Evolutionary conservation across 2,329 filamentous ascomycete species (phyloP), one percentile per base, ranked within the genome.

Genomic region (Apiospora saccharicola): DNA sequence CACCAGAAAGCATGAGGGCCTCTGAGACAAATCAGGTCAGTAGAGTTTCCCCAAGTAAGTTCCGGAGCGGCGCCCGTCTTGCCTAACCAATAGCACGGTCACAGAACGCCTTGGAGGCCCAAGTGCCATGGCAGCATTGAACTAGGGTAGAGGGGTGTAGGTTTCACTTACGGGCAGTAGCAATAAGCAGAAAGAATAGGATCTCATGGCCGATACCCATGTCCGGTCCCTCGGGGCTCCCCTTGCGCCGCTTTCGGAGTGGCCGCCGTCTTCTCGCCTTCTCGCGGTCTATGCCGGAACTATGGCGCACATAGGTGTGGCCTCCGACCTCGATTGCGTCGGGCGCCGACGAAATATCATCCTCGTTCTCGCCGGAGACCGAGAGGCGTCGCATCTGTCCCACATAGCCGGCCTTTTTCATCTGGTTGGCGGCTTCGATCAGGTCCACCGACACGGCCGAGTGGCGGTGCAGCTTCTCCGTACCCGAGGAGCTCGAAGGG

Each of bases 1-100:
- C 68, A 19, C 68, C 68, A 5, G 68, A 70, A 57, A 70, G 68
- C 68, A 70, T 70, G 12, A 70, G 47, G 12, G 47, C 68, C 47
- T 70, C 68, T 68, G 24, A 57, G 30, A 64, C 57, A n/a, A 14
- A 41, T n/a, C 19, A 37, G 30, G 57, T 64, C 22, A 64, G 57
- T n/a, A 12, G 1, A 41, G 34, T 24, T 37, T 14, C 19, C 37
- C 12, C 3, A 24, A 4, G n/a, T n/a, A 13, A n/a, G 22, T 41
- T 41, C 41, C 19, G 34, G 8, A 12, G 16, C 1, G 26, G 14
- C 14, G 16, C 3, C 26, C 26, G 53, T 7, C 53, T 61, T 19
- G 26, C 12, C 7, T 19, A 8, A 2, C 13, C 26, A 61, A 61
- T 22, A 61, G 13, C 12, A 34, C 4, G 16, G 16, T 16, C 6